Evolutionary conservation across 768 basidiomycete genomes (phyloP), one percentile per base, ranked within the genome.

Genomic region (Psilocybe subaeruginosa): DNA sequence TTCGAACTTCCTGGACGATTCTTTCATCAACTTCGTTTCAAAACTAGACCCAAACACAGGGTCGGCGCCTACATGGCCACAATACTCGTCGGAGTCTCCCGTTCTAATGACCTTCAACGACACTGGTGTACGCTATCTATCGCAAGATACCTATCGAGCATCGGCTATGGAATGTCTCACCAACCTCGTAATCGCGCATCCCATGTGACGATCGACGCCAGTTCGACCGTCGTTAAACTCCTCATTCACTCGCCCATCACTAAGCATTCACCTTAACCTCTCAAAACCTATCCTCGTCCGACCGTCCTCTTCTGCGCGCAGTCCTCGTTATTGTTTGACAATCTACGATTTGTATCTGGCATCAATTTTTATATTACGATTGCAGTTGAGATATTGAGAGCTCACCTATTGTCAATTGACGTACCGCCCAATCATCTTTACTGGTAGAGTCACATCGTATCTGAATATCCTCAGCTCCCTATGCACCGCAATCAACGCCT

Each of bases 31-130:
- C 58, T 84, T 84, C 56, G 76, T 71, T 19, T 70, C 63, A 41
- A 72, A 68, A 4, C 76, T 80, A 45, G 66, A 84, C 66, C 84
- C 78, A 0, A 86, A 85, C 62, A 75, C 70, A 9, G 56, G 61
- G 1, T 70, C 69, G 1, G 76, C 75, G 17, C 50, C 77, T 19
- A 1, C 5, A 14, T 54, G 57, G 53, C 59, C 54, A 27, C 31
- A 55, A 41, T 60, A 60, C 29, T 48, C 33, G 1, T 8, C 53
- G 4, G n/a, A 54, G n/a, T 9, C 45, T 12, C 52, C 43, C 4
- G 23, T 55, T 16, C 3, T 60, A 12, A 37, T 54, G 23, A 57
- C 45, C 7, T 57, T 57, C n/a, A 33, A 57, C 17, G 47, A 49
- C 30, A 48, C 9, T 17, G 45, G 35, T 14, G 56, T 48, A 23